A percentile compares a stretch with the other conserved stretches of the same genome.
Conservation (phyloP, 2,329 filamentous ascomycete genomes). For the Pseudogymnoascus sp. region DNA sequence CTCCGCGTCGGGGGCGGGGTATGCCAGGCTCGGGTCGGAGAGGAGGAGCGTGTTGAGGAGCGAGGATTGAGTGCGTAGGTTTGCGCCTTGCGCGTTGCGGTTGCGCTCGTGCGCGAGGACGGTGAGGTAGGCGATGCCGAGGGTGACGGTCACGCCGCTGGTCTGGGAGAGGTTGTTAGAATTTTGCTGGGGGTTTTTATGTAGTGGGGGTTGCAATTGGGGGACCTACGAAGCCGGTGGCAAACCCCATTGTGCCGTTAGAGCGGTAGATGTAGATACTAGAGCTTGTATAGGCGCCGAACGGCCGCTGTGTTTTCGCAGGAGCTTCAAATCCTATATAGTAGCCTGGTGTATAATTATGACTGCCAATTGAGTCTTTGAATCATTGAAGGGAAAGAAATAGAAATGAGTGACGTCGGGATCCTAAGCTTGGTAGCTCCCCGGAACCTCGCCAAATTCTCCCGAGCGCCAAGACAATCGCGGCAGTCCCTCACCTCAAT, state of each 20-base stretch:
- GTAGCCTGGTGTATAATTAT: neutral
- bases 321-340: neutral
- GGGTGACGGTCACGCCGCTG: slow-evolving; percentile 68
- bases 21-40: slow-evolving; percentile 32
- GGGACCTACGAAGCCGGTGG: slow-evolving; percentile 62
- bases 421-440: neutral
- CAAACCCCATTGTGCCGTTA: slow-evolving; percentile 58
- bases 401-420: slow-evolving; percentile 4
- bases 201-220: neutral
- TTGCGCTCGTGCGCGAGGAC: slow-evolving; percentile 63
- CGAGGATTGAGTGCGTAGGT: slow-evolving; percentile 50
- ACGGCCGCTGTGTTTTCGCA: neutral
- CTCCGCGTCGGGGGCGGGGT: slow-evolving; percentile 40
- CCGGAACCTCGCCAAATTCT: slow-evolving; percentile 18
- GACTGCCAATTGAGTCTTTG: neutral
- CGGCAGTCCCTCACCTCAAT: slow-evolving; percentile 8
- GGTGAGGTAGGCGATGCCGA: slow-evolving; percentile 65
- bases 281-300: neutral
- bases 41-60: slow-evolving; percentile 44
- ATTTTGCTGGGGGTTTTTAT: slow-evolving; percentile 4
- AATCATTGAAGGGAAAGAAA: neutral
- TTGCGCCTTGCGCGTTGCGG: slow-evolving; percentile 51
- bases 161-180: slow-evolving; percentile 42
- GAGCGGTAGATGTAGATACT: neutral
- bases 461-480: slow-evolving; percentile 13